phyloP scores from a whole-genome alignment of 768 basidiomycete species.

The Serpula lacrymans region DNA sequence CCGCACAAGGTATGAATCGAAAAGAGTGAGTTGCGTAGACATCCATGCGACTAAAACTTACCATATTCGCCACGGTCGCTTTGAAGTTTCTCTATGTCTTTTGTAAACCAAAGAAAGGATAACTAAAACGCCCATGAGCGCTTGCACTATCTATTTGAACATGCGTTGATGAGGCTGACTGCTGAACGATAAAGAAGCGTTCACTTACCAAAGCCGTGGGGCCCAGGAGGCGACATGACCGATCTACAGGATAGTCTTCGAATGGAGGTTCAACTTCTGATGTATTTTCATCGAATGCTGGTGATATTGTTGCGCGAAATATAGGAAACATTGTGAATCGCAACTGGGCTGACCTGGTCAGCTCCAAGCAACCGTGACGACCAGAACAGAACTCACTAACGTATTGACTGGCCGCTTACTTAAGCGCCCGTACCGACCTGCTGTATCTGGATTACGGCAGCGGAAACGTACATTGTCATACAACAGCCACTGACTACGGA shows the following conservation, averaged over 20 bases:
- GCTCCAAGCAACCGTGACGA: no score
- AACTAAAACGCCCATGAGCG: constrained; percentile 87
- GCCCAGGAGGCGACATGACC: constrained; percentile 43
- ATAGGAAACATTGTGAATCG: no score
- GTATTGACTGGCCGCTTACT: no score
- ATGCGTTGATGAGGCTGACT: constrained; percentile 1
- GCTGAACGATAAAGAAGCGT: not conserved
- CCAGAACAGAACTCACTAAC: no score
- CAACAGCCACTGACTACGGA: no score
- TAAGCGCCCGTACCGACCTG: no score
- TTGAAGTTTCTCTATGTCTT: constrained; percentile 79
- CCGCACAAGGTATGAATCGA: constrained; percentile 8
- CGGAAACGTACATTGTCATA: no score
- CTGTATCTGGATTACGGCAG: no score
- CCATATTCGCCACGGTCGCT: constrained; percentile 94
- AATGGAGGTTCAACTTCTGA: no score
- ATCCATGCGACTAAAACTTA: constrained; percentile 28
- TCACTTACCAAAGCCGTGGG: constrained; percentile 42
- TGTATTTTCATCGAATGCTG: no score
- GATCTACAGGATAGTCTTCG: constrained; percentile 37
- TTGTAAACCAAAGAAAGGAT: constrained; percentile 84
- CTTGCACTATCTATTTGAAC: constrained; percentile 68
- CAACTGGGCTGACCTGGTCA: no score
- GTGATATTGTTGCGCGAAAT: no score
- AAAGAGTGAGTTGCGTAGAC: constrained; percentile 7